phyloP scores from a whole-genome alignment of 805 yeast genomes.

The Wickerhamomyces chaumierensis region DNA sequence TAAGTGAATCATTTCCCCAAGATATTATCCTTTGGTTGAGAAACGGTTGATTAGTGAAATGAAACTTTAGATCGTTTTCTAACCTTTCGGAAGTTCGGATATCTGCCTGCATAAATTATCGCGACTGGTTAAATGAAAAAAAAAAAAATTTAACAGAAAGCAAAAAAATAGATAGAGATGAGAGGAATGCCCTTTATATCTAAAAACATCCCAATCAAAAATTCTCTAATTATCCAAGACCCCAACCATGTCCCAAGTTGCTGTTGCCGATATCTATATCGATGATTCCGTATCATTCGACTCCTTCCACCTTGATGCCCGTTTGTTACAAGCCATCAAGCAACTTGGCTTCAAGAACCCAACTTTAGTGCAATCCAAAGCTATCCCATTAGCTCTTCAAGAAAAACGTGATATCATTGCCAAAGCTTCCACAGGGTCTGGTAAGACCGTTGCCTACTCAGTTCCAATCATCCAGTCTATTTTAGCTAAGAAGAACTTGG shows the following conservation, averaged over 20 bases:
- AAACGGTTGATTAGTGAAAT: no score
- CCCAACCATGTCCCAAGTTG: conserved; percentile 16
- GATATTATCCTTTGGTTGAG: no score
- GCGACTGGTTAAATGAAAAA: no score
- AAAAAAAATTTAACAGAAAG: no score
- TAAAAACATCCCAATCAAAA: no score
- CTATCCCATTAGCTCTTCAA: conserved; percentile 86
- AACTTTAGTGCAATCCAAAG: conserved; percentile 79
- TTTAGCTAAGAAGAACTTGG: conserved; percentile 29
- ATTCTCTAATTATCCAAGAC: no score
- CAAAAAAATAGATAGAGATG: no score
- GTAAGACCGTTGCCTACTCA: conserved; percentile 86
- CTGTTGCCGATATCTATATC: conserved; percentile 60
- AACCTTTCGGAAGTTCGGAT: no score
- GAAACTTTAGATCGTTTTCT: no score
- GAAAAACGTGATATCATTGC: conserved; percentile 90
- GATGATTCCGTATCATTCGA: conserved; percentile 67
- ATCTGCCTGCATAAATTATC: no score
- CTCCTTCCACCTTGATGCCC: conserved; percentile 67
- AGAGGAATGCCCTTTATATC: no score
- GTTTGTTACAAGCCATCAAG: conserved; percentile 75
- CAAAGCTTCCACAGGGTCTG: conserved; percentile 91
- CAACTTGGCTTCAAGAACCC: conserved; percentile 76
- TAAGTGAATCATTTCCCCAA: no score
- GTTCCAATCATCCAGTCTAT: conserved; percentile 80